A percentile compares a stretch with the other conserved stretches of the same genome.
Conservation (phyloP, 164 flowering plant species). For the Pachysandra terminalis region DNA sequence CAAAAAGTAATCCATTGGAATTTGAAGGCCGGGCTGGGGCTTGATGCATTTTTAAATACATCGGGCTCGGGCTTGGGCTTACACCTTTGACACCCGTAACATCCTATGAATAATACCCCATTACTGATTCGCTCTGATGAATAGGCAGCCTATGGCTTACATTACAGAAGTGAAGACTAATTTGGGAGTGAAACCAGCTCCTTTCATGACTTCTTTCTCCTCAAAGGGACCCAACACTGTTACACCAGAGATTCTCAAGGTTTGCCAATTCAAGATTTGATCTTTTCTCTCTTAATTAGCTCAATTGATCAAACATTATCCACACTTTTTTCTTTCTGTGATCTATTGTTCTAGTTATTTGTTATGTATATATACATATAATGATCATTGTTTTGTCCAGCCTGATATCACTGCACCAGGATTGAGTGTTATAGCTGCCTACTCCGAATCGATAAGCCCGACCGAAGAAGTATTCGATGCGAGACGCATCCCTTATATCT, state of each 20-base stretch:
- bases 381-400: slow-evolving; percentile 5
- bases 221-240: slow-evolving; percentile 43
- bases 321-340: too few relatives aligned
- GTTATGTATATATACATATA: too few relatives aligned
- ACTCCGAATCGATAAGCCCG: slow-evolving; percentile 22
- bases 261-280: too few relatives aligned
- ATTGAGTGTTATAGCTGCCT: slow-evolving; percentile 37
- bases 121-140: too few relatives aligned
- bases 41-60: too few relatives aligned
- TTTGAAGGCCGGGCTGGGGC: too few relatives aligned
- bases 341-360: too few relatives aligned
- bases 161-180: slow-evolving; percentile 15
- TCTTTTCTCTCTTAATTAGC: not conserved
- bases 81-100: too few relatives aligned
- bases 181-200: slow-evolving; percentile 32
- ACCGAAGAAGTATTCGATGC: slow-evolving; percentile 16
- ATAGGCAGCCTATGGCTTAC: slow-evolving; percentile 26
- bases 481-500: slow-evolving; percentile 22
- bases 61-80: too few relatives aligned
- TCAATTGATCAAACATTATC: not conserved
- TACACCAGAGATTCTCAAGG: slow-evolving; percentile 46
- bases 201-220: slow-evolving; percentile 49
- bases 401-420: slow-evolving; percentile 50
- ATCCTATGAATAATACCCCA: too few relatives aligned
- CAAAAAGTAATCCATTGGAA: too few relatives aligned